These are phyloP conservation scores for Boletus albobrunnescens DNA, from an alignment of 1,284 basidiomycete genomes.

Conservation along the genomic window DNA sequence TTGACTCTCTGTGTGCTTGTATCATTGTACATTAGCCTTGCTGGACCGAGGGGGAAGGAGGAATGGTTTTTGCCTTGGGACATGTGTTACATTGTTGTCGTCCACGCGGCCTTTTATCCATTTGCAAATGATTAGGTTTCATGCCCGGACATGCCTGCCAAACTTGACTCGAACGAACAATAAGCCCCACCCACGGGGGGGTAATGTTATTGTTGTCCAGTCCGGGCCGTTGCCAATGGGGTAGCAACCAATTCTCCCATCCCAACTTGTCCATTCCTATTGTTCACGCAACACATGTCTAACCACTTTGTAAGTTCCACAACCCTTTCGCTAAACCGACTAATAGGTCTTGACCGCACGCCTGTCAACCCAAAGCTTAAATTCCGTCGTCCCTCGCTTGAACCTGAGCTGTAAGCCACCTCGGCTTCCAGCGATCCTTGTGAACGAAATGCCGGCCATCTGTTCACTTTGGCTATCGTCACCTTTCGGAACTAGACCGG, in stretches of 20 bases:
- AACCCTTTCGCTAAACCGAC: constrained; percentile 1
- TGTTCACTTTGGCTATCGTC: constrained; percentile 11
- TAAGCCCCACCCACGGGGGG: too few species aligned
- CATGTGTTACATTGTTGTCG: constrained; percentile 13
- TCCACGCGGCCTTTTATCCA: constrained; percentile 18
- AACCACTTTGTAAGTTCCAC: constrained; percentile 14
- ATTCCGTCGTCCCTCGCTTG: constrained; percentile 12
- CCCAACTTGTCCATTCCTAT: constrained; percentile 24
- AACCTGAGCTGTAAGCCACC: constrained; percentile 7
- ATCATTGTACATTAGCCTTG: constrained; percentile 26
- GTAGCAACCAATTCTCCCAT: constrained; percentile 13
- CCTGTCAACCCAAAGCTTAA: constrained; percentile 18
- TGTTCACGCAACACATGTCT: constrained; percentile 21
- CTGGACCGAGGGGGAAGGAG: constrained; percentile 1
- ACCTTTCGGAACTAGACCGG: constrained; percentile 34
- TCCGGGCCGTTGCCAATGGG: too few species aligned
- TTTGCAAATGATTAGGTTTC: constrained; percentile 21
- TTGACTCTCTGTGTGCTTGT: constrained; percentile 19
- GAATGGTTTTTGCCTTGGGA: constrained; percentile 4
- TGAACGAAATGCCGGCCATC: constrained; percentile 21
- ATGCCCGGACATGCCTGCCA: constrained; percentile 7
- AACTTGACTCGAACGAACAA: constrained; percentile 19
- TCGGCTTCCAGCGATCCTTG: constrained; percentile 7
- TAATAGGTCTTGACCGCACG: constrained; percentile 3
- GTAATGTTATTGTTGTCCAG: constrained; percentile 25